phyloP scores from a whole-genome alignment of 169 alveolate species.

The Plasmodium vinckei region DNA sequence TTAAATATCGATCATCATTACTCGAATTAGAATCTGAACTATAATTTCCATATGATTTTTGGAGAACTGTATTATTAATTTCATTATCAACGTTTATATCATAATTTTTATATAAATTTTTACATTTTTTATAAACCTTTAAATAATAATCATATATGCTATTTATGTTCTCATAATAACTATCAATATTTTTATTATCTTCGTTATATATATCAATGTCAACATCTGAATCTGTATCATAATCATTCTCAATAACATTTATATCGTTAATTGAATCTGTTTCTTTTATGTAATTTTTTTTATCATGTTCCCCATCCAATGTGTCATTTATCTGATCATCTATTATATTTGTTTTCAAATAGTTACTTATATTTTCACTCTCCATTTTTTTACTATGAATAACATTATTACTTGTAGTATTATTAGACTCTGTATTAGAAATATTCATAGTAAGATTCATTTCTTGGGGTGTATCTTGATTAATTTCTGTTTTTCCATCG shows the following conservation, averaged over 20 bases:
- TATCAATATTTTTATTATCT: slow-evolving; percentile 41
- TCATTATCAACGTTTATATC: slow-evolving; percentile 35
- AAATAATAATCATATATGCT: slow-evolving; percentile 58
- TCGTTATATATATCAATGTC: slow-evolving; percentile 72
- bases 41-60: slow-evolving; percentile 48
- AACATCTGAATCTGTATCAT: slow-evolving; percentile 1
- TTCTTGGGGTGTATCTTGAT: background rate
- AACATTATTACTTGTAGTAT: background rate
- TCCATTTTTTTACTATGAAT: no score
- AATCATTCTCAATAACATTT: background rate
- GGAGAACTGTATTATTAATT: background rate
- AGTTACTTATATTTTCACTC: background rate
- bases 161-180: slow-evolving; percentile 46
- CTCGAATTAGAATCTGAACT: slow-evolving; percentile 70
- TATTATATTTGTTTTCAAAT: background rate
- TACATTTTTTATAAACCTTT: slow-evolving; percentile 22
- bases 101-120: slow-evolving; percentile 51
- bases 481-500: background rate
- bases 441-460: background rate
- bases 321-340: background rate
- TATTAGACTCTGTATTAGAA: background rate
- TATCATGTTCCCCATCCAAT: background rate
- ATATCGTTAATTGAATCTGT: background rate
- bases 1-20: slow-evolving; percentile 42
- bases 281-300: slow-evolving; percentile 6